Evolutionary conservation across 2,329 filamentous ascomycete species (phyloP), one percentile per base, ranked within the genome.

Genomic region (Phyllosticta paracitricarpa): DNA sequence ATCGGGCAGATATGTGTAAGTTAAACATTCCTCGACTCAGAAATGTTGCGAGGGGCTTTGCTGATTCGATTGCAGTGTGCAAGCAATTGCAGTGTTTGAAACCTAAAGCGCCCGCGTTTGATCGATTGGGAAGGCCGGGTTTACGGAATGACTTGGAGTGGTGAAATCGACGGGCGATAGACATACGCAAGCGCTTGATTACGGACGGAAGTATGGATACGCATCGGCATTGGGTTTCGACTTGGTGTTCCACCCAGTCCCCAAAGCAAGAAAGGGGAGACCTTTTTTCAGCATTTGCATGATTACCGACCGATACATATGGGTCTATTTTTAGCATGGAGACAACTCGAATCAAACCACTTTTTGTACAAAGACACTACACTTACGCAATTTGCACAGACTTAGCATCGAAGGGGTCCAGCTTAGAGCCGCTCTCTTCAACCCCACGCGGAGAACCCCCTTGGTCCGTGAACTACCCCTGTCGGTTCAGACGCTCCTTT

Each of bases 1-100:
- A 63, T 26, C 65, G 57, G 57, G 67, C 66, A 9, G 67, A 69
- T 61, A 63, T 65, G 52, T 51, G 67, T 68, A 61, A 56, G 64
- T 64, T 12, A 19, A 25, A 5, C 35, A 22, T 7, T 56, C 9
- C 2, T 26, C 19, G 1, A n/a, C 12, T 48, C 14, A 2, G 6
- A n/a, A 4, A 7, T n/a, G 14, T n/a, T 12, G 8, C 33, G 8
- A 8, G n/a, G 17, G 8, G 5, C 12, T 4, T 19, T n/a, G 33
- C 40, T 33, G n/a, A 33, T 48, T 12, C 14, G 30, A 24, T 10
- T 30, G 24, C 9, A 61, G 59, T 61, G 4, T 61, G 59, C 51
- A 61, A 61, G 51, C 59, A 61, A n/a, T 8, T 61, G 55, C 26
- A 51, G 28, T 61, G 28, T 33, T 12, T 51, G 48, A 61, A 57